Evolutionary conservation across 2,329 filamentous ascomycete genomes (phyloP), one percentile per base, ranked within the genome.

Genomic region (Magnaporthiopsis incrustans): DNA sequence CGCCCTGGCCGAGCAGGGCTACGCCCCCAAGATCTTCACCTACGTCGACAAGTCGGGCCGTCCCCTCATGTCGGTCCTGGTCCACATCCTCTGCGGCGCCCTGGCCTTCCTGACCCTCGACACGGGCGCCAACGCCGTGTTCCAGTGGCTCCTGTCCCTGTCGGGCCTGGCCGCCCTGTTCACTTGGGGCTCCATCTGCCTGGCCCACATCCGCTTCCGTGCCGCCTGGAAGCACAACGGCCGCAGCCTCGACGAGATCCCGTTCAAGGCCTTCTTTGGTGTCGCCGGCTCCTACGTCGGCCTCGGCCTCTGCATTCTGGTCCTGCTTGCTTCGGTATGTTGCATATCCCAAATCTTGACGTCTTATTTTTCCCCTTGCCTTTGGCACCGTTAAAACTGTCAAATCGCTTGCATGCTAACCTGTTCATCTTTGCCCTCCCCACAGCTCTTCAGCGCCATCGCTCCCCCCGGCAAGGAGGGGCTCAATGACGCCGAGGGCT

Each of bases 131-230:
- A 71, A 74, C 6, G 73, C 76, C 0, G 81, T 88, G 18, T 87
- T 89, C 64, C 79, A 83, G 67, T 89, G 87, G 87, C 81, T 89
- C 2, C 80, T 85, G 32, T 83, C 86, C 7, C 77, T 89, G 15
- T 88, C 85, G 3, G 86, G 84, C 63, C 79, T 89, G 1, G 82
- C 82, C 15, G 81, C 84, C 30, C 79, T 89, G 59, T 89, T 88
- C 73, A 84, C 85, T 22, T 89, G 86, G 86, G 85, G 80, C 27
- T 85, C 82, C 59, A 87, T 89, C 69, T 88, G 85, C 71, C 72
- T 86, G 25, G 81, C 84, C 1, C 86, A 89, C 70, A 87, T 89
- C 68, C 85, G 86, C n/a, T 89, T 88, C 81, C 85, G 87, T 53
- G 67, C 70, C 5, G 87, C 85, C 0, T 89, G 86, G 86, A 73